phyloP scores from a whole-genome alignment of 495 filamentous ascomycete genomes.

The Tuber indicum region DNA sequence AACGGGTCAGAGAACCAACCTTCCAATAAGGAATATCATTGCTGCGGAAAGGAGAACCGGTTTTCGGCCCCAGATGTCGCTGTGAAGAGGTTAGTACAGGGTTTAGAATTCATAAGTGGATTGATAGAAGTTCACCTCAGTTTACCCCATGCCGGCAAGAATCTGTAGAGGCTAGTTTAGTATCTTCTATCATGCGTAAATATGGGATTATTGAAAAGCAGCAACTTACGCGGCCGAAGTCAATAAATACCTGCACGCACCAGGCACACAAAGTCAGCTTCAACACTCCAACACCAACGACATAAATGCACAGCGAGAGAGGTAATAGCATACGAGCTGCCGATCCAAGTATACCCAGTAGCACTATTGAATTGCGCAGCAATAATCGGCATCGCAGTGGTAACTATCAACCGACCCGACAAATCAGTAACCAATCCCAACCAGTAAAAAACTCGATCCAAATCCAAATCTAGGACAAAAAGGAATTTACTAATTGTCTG shows the following conservation, averaged over 20 bases:
- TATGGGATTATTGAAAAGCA: slow-evolving; percentile 11
- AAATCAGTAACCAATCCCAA: slow-evolving; percentile 12
- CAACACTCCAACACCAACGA: neutral
- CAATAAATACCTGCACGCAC: slow-evolving; percentile 46
- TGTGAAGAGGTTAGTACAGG: neutral
- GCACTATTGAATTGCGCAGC: slow-evolving; percentile 55
- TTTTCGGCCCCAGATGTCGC: slow-evolving; percentile 81
- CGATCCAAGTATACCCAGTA: slow-evolving; percentile 70
- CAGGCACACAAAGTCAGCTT: slow-evolving; percentile 50
- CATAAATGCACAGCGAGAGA: slow-evolving; percentile 50
- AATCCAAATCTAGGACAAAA: neutral
- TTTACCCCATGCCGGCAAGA: slow-evolving; percentile 47
- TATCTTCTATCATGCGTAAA: slow-evolving; percentile 6
- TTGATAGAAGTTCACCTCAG: slow-evolving; percentile 32
- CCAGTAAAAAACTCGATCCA: neutral
- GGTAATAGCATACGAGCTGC: slow-evolving; percentile 57
- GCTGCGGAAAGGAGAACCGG: slow-evolving; percentile 67
- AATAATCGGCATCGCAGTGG: slow-evolving; percentile 60
- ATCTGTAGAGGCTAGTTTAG: slow-evolving; percentile 18
- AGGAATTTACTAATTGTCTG: slow-evolving; percentile 48
- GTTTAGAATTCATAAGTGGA: neutral
- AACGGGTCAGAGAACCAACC: slow-evolving; percentile 19
- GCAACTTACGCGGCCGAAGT: slow-evolving; percentile 43
- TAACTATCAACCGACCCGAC: slow-evolving; percentile 39
- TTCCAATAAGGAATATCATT: slow-evolving; percentile 57